These are phyloP conservation scores for Fusarium lateritium DNA, from an alignment of 2,329 filamentous ascomycete genomes.

Conservation along the genomic window DNA sequence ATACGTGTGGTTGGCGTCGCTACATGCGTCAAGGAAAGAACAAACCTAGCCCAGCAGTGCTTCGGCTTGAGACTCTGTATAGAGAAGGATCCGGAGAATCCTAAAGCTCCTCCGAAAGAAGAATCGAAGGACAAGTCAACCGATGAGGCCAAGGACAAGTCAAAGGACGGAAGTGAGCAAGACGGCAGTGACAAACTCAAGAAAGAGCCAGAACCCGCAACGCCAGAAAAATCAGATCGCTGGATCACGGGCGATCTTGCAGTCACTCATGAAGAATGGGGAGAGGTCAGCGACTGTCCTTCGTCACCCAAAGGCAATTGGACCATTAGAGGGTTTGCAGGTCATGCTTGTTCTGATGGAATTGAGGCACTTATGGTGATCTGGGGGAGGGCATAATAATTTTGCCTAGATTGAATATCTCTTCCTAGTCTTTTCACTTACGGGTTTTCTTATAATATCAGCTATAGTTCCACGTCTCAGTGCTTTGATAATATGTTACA, in stretches of 20 bases:
- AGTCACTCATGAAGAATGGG: neutral
- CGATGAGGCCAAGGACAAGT: neutral
- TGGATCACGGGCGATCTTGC: neutral
- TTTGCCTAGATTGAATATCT: neutral
- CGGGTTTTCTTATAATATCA: neutral
- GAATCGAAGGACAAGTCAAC: neutral
- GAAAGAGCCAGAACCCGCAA: neutral
- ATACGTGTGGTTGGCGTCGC: neutral
- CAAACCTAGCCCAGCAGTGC: neutral
- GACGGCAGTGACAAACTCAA: neutral
- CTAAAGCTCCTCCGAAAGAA: neutral
- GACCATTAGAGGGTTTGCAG: conserved; percentile 1
- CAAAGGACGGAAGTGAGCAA: neutral
- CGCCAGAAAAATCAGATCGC: neutral
- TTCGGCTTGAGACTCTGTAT: neutral
- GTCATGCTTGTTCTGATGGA: neutral
- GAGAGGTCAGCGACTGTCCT: neutral
- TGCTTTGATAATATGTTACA: no score
- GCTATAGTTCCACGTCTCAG: no score
- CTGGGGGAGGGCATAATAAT: neutral
- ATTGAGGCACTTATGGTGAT: neutral
- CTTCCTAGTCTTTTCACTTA: neutral
- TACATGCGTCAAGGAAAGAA: neutral
- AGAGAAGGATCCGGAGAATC: neutral
- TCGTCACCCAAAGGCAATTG: neutral